A percentile compares a stretch with the other conserved stretches of the same genome.
These are phyloP conservation scores for Penicillium hesseltinei DNA, from an alignment of 2,329 filamentous ascomycete species.

Conservation along the genomic window DNA sequence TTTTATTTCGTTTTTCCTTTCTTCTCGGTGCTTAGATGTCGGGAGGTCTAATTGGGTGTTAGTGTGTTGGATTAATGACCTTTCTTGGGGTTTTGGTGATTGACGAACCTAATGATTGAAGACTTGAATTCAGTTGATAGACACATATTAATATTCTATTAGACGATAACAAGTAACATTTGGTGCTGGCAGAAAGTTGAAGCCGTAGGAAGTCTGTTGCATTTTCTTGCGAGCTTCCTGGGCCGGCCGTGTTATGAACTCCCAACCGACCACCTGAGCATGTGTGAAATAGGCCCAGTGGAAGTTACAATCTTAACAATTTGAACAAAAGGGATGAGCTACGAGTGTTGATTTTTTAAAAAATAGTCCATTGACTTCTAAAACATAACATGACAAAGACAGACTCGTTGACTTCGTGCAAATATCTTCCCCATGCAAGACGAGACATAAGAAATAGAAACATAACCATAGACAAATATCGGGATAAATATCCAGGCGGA, in stretches of 20 bases:
- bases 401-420: constrained; percentile 13
- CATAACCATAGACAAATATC: constrained; percentile 1
- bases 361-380: constrained; percentile 9
- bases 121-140: not conserved
- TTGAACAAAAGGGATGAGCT: not conserved
- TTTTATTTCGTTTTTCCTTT: not conserved
- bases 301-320: no score
- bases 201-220: not conserved
- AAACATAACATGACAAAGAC: constrained; percentile 7
- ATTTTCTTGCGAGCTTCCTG: not conserved
- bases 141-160: not conserved
- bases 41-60: not conserved
- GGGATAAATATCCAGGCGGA: not conserved
- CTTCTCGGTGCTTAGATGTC: not conserved
- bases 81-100: not conserved
- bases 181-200: not conserved
- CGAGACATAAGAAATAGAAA: not conserved
- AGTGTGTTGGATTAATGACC: not conserved
- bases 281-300: not conserved
- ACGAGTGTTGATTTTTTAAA: not conserved
- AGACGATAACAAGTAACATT: not conserved
- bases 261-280: no score
- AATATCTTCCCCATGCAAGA: not conserved
- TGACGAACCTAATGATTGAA: not conserved
- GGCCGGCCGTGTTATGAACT: not conserved